A percentile compares a stretch with the other conserved stretches of the same genome.
Evolutionary conservation across 2,329 filamentous ascomycete species (phyloP).

Genomic region (Ophiostoma ips): DNA sequence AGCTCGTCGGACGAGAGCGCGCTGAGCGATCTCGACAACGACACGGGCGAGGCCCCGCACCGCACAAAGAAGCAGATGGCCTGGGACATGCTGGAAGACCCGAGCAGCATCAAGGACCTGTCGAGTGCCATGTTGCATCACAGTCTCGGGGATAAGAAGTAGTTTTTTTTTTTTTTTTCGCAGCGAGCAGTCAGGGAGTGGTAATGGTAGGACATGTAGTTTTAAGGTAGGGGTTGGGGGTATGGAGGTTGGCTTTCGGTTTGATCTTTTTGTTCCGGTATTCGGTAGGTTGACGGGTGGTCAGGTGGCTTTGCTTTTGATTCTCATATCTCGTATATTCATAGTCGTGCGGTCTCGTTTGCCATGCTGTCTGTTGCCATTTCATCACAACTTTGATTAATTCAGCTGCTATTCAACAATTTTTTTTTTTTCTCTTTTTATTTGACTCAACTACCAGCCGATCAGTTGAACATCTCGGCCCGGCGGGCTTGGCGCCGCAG

Average conservation of each 20-base stretch:
- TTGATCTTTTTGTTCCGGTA: background rate
- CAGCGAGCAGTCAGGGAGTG: background rate
- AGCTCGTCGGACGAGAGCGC: constrained; percentile 40
- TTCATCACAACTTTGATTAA: too few species aligned
- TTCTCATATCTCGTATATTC: background rate
- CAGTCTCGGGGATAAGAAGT: background rate
- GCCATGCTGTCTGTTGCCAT: too few species aligned
- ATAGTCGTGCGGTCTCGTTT: too few species aligned
- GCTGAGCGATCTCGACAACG: constrained; percentile 18
- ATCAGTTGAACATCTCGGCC: constrained; percentile 7
- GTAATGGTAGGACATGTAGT: background rate
- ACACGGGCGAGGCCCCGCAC: background rate
- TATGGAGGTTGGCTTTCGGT: background rate
- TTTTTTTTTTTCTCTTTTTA: background rate
- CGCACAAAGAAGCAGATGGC: constrained; percentile 39
- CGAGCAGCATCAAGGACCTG: constrained; percentile 27
- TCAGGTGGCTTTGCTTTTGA: background rate
- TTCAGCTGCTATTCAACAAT: background rate
- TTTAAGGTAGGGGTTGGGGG: too few species aligned
- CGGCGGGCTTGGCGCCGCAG: constrained; percentile 23
- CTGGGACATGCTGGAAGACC: constrained; percentile 37
- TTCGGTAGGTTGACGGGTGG: too few species aligned
- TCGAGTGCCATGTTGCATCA: constrained; percentile 5
- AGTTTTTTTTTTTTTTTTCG: too few species aligned
- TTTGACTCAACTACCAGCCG: background rate